Evolutionary conservation across 108 stramenopile species (phyloP), one percentile per base, ranked within the genome.

Genomic region (Nitzschia inconspicua): DNA sequence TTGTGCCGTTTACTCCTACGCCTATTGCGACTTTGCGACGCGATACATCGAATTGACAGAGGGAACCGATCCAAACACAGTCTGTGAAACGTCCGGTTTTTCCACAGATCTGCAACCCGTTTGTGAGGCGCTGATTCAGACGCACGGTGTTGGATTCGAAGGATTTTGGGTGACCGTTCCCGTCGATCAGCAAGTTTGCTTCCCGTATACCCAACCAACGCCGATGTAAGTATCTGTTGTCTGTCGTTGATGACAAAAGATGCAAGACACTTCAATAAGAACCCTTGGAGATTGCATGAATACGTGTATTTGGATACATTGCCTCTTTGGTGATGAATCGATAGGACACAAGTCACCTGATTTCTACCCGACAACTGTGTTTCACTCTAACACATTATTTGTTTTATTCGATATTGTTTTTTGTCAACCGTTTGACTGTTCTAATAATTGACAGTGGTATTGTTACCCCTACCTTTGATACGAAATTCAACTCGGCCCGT

Each of bases 101-200:
- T 27, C 14, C 2, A 13, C 26, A 11, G 27, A 10, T 1, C 13
- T 31, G 29, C 11, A 11, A 39, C 27, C 29, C 10, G 16, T 30
- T 30, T 51, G 50, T 51, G 19, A 26, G 20, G 19, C 27, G 19
- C 5, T 51, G 18, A 29, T 51, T 19, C 4, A 51, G 3, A 16
- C 13, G 14, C 50, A 51, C 11, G 28, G 7, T 13, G 32, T 51
- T 30, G 50, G 50, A 31, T 51, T 51, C 28, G 2, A 9, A 6
- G 29, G 32, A 20, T 51, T 27, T 27, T 30, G 32, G 32, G 50
- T 30, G 18, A 51, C 50, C 25, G 32, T 51, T 16, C 50, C 50
- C 10, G 50, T 51, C 16, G 50, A 51, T 51, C 0, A 1, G 32
- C 19, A 30, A 51, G 27, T 51, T 0, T 51, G 50, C 28, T 51